Evolutionary conservation across 2,329 filamentous ascomycete genomes (phyloP), one percentile per base, ranked within the genome.

Genomic region (Penicillium brevicompactum): DNA sequence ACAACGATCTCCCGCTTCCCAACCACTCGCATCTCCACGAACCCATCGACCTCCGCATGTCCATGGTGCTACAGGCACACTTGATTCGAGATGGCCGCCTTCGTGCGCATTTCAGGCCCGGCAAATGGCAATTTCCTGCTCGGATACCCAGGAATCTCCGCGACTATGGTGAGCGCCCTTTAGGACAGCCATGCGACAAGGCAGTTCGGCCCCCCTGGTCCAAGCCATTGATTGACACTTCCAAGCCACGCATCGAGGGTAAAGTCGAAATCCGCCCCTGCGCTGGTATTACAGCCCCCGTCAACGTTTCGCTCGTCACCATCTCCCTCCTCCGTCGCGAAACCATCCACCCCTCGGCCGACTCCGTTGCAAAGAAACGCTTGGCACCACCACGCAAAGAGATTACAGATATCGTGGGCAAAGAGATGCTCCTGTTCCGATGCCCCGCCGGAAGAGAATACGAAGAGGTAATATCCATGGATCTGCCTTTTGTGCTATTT

Each of bases 41-140:
- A 60, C 60, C 59, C 54, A 51, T 59, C 61, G 61, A 58, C 64
- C 64, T 57, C 64, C 64, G 64, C 68, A 63, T 63, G 69, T 65
- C 66, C 66, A 75, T 74, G 72, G 73, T 76, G 72, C 71, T 70
- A 71, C 63, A 67, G 76, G 62, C 62, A 62, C 62, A 58, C 63
- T 63, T 60, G 58, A 65, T 55, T 71, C 67, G 82, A 76, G 67
- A 87, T 87, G 81, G 84, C 88, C 76, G 89, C 90, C 74, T 90
- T 90, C 76, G 94, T 99, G 80, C 89, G 94, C 83, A 92, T 99
- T 78, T 96, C 92, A 65, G 94, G 94, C 73, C 92, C 92, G 73
- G 92, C 94, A 67, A 99, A 99, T 79, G 94, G 91, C 78, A 94
- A 90, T 78, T 97, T 96, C 73, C 83, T 97, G 62, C 91, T 97